Base-by-base conservation (phyloP, 140 eudicot species). In the Oenanthe javanica region DNA sequence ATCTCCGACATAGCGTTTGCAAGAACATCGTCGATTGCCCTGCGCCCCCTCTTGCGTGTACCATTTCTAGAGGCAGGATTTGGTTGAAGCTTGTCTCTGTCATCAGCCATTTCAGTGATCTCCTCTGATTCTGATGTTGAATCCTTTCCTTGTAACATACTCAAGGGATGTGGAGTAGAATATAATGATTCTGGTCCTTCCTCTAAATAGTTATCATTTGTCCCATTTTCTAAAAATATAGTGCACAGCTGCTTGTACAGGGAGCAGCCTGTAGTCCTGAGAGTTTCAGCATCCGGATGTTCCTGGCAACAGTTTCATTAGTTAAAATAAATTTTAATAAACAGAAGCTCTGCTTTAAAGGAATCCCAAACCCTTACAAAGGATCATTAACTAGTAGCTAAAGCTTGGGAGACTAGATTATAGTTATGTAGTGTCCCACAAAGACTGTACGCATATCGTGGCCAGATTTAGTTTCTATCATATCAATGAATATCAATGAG, bases 201-300 rank as follows among this genome's bases (percentile, higher is more conserved):
- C 16, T 61, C 69, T 11, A 83, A 77, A 70, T 38, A 46, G 52
- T 72, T 55, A 11, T 59, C 84, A 10, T 63, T 51, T 69, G 79
- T 47, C 13, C 76, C 83, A 31, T 85, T 36, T 38, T 82, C 88
- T 21, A 83, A 69, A 74, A 89, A 89, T 78, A 89, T 57, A 61
- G 78, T 80, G 74, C 88, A 47, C 54, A 89, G 77, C 73, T 86
- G 87, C 74, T 75, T 84, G 88, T 84, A 89, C 48, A 89, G 81
- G 51, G 87, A 82, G 82, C 88, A 89, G 57, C 90, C 90, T 5
- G 80, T 77, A 73, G 40, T 77, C 75, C 87, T 89, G 40, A 89
- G 9, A 12, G 80, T 81, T 79, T 86, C 92, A n/a, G 86, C 86
- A 89, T 89, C 90, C 10, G 90, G 92, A 81, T 89, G 92, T 72